Evolutionary conservation across 257 asterid species (phyloP).

Genomic region (Solanum neorickii): DNA sequence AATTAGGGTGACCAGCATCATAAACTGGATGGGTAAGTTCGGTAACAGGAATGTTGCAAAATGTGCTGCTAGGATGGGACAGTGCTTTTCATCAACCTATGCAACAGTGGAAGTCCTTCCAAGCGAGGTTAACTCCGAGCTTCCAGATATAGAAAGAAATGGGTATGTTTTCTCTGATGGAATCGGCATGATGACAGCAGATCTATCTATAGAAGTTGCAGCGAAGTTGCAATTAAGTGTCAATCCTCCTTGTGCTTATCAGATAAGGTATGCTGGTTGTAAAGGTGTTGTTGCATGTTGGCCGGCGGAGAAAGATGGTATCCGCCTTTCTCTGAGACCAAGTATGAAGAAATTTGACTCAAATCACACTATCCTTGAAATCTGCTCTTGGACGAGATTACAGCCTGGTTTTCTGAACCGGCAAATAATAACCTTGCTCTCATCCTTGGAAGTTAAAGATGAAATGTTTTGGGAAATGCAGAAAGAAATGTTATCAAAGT

Average conservation of each 20-base stretch:
- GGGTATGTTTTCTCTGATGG: conserved; percentile 78
- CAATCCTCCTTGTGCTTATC: conserved; percentile 79
- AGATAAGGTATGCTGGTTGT: conserved; percentile 80
- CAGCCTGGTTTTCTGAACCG: conserved; percentile 94
- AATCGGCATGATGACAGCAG: conserved; percentile 67
- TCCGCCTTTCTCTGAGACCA: conserved; percentile 40
- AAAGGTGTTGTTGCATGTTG: conserved; percentile 91
- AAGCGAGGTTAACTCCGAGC: conserved; percentile 16
- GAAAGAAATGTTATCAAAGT: conserved; percentile 52
- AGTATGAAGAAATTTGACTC: conserved; percentile 89
- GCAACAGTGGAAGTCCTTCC: conserved; percentile 77
- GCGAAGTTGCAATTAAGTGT: conserved; percentile 45
- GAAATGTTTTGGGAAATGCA: conserved; percentile 73
- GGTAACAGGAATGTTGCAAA: conserved; percentile 53
- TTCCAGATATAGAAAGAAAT: conserved; percentile 53
- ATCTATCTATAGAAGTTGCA: conserved; percentile 69
- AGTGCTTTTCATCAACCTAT: conserved; percentile 96
- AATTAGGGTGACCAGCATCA: conserved; percentile 26
- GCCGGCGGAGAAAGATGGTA: conserved; percentile 36
- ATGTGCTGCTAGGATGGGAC: conserved; percentile 98
- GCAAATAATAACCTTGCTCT: conserved; percentile 74
- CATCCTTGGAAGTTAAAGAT: conserved; percentile 65
- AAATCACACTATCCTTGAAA: conserved; percentile 62
- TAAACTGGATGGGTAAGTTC: conserved; percentile 84
- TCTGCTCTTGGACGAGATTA: conserved; percentile 91